Percentiles rank a stretch among this genome's conserved stretches.
Evolutionary conservation across 208 protist genomes (phyloP).

Genomic region (Strigomonas oncopelti): DNA sequence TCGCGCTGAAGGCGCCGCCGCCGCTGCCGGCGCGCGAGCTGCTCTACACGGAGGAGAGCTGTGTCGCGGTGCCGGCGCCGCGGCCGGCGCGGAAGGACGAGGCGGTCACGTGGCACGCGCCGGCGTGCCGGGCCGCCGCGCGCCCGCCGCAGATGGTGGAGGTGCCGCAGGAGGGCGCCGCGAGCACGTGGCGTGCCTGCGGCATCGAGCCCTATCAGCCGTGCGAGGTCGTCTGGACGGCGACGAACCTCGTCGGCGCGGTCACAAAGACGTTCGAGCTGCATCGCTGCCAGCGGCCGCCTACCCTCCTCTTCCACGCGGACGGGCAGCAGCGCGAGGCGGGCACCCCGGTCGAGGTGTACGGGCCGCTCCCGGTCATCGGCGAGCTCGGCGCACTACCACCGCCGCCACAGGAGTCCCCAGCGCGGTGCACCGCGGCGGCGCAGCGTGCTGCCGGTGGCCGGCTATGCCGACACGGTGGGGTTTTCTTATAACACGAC

Average conservation of each 20-base stretch:
- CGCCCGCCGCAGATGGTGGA: conserved; percentile 37
- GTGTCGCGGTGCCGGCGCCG: conserved; percentile 55
- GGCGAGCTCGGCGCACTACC: conserved; percentile 5
- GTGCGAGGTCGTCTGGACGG: conserved; percentile 74
- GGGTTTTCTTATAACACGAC: conserved; percentile 73
- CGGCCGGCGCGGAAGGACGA: conserved; percentile 71
- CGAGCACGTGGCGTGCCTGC: conserved; percentile 31
- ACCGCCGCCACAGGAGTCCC: background rate
- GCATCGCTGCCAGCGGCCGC: conserved; percentile 72
- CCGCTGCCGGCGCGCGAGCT: conserved; percentile 46
- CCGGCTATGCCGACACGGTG: conserved; percentile 39
- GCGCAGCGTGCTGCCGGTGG: conserved; percentile 55
- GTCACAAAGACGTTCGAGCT: conserved; percentile 74
- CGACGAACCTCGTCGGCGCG: conserved; percentile 49
- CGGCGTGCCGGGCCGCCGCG: conserved; percentile 31
- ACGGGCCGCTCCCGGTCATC: conserved; percentile 30
- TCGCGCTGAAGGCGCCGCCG: conserved; percentile 45
- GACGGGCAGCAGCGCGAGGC: conserved; percentile 22
- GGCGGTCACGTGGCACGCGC: conserved; percentile 46
- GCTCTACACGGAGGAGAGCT: conserved; percentile 78
- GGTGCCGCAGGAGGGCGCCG: conserved; percentile 16
- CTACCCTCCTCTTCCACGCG: conserved; percentile 58
- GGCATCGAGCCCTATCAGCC: conserved; percentile 54
- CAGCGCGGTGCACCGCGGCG: background rate
- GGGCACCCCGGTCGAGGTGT: conserved; percentile 18